phyloP scores from a whole-genome alignment of 768 basidiomycete genomes.

The Collybia mongolica region DNA sequence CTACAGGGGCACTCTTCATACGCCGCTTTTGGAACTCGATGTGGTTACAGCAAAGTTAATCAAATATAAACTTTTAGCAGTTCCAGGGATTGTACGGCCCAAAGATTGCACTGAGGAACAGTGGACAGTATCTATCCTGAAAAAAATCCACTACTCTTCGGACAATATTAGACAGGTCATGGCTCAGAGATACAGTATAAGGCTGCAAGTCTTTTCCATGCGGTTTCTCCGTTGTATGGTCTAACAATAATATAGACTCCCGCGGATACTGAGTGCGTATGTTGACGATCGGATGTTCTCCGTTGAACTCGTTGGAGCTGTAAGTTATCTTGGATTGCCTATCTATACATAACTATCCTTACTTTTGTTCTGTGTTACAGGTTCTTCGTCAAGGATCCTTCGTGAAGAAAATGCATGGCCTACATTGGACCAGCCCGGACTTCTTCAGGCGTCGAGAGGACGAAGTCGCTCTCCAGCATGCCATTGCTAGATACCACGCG shows the following conservation, averaged over 20 bases:
- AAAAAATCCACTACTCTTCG: background rate
- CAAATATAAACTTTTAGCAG: slow-evolving; percentile 1
- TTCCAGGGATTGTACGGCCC: background rate
- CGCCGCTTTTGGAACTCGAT: background rate
- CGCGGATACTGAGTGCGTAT: slow-evolving; percentile 9
- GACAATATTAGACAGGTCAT: background rate
- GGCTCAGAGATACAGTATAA: background rate
- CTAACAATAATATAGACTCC: background rate
- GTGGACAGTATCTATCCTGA: slow-evolving; percentile 5
- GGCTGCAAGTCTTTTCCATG: background rate
- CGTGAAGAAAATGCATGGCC: slow-evolving; percentile 38
- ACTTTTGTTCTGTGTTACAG: slow-evolving; percentile 18
- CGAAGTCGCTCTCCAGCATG: slow-evolving; percentile 35
- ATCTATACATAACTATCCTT: background rate
- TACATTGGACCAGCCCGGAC: slow-evolving; percentile 42
- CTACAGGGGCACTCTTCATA: slow-evolving; percentile 9
- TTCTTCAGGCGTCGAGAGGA: slow-evolving; percentile 30
- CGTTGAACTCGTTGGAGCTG: slow-evolving; percentile 12
- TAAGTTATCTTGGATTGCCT: background rate
- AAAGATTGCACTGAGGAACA: background rate
- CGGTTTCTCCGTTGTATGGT: too few species aligned
- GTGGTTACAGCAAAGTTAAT: background rate
- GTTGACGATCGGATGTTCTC: slow-evolving; percentile 8
- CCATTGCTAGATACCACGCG: slow-evolving; percentile 52
- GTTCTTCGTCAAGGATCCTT: slow-evolving; percentile 51